Evolutionary conservation across 345 rosid genomes (phyloP).

Genomic region (Citrus reticulata): DNA sequence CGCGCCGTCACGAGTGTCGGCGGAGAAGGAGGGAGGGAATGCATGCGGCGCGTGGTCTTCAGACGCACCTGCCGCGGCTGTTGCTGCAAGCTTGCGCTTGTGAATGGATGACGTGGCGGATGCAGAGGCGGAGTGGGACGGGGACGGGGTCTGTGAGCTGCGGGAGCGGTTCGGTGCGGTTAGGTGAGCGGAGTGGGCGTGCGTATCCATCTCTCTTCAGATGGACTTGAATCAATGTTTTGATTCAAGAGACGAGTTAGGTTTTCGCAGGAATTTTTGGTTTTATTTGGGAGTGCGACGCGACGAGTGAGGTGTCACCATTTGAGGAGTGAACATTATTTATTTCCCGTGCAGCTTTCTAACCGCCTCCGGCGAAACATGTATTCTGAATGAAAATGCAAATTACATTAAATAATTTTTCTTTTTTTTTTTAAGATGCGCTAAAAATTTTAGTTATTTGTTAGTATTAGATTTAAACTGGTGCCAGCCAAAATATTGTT

Average conservation of each 20-base stretch:
- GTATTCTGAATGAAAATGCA: too few species aligned
- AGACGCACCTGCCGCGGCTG: slow-evolving; percentile 49
- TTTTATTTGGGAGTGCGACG: too few species aligned
- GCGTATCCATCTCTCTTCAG: slow-evolving; percentile 43
- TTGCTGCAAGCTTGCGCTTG: slow-evolving; percentile 83
- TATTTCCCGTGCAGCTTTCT: too few species aligned
- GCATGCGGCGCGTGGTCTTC: slow-evolving; percentile 73
- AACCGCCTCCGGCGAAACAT: too few species aligned
- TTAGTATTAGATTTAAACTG: too few species aligned
- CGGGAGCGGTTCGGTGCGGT: slow-evolving; percentile 85
- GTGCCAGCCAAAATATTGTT: too few species aligned
- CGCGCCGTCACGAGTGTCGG: slow-evolving; percentile 93
- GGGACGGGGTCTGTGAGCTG: slow-evolving; percentile 85
- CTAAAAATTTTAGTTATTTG: too few species aligned
- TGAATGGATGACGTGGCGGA: slow-evolving; percentile 91
- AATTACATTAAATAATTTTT: too few species aligned
- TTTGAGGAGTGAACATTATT: too few species aligned
- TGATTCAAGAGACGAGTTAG: not conserved
- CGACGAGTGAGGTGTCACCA: too few species aligned
- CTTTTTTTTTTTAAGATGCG: too few species aligned
- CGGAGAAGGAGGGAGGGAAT: slow-evolving; percentile 84
- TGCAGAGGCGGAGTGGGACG: slow-evolving; percentile 97
- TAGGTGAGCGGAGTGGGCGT: slow-evolving; percentile 74
- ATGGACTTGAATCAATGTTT: not conserved
- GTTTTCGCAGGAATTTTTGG: not conserved